Evolutionary conservation across 192 early-diverging fungal species (phyloP).

Genomic region (Lunasporangiospora selenospora): DNA sequence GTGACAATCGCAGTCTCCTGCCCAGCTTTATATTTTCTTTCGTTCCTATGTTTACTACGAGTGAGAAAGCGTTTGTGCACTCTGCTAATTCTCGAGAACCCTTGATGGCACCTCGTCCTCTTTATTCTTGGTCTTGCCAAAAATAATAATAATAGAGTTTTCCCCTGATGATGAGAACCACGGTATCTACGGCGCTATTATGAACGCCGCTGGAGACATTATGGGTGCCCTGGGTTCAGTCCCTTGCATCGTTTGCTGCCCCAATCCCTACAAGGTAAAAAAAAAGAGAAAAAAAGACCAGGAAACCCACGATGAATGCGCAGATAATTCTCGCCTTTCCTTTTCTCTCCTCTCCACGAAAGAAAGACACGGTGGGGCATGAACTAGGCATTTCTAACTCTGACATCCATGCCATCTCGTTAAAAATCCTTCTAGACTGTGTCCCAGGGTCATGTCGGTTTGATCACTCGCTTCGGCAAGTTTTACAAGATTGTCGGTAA

Average conservation of each 20-base stretch:
- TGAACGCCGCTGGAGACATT: slow-evolving; percentile 51
- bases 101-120: no score
- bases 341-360: no score
- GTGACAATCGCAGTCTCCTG: background rate
- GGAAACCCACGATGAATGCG: no score
- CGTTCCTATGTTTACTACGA: background rate
- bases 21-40: background rate
- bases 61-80: background rate
- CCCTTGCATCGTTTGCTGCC: slow-evolving; percentile 55
- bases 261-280: slow-evolving; percentile 72
- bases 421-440: slow-evolving; percentile 47
- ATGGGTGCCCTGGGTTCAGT: slow-evolving; percentile 55
- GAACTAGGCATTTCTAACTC: no score
- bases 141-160: no score
- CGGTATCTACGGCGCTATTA: slow-evolving; percentile 54
- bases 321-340: no score
- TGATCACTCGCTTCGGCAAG: slow-evolving; percentile 72
- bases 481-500: slow-evolving; percentile 51
- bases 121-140: no score
- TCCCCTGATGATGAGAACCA: slow-evolving; percentile 45
- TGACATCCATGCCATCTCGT: no score
- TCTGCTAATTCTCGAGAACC: background rate
- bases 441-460: slow-evolving; percentile 73
- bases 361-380: no score
- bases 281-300: no score